phyloP scores from a whole-genome alignment of 306 rosid species.

The Fragaria vesca region DNA sequence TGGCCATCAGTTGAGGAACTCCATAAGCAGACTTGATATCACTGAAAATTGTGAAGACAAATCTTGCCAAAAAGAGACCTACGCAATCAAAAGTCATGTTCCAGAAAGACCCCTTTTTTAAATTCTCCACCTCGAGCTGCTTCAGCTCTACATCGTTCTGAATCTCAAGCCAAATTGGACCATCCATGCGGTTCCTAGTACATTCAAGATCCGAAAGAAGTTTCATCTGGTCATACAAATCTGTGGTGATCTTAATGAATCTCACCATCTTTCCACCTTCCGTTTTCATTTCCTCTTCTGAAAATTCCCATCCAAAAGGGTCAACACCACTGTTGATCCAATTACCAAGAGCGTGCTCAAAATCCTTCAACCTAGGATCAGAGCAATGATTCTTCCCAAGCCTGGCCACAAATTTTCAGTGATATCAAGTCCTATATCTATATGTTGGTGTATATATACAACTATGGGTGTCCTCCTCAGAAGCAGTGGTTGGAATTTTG shows the following conservation, averaged over 20 bases:
- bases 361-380: conserved; percentile 5
- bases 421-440: too few relatives aligned
- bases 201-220: conserved; percentile 71
- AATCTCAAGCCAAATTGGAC: conserved; percentile 51
- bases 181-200: conserved; percentile 51
- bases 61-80: conserved; percentile 57
- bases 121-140: conserved; percentile 64
- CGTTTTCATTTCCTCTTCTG: conserved; percentile 68
- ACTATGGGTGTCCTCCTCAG: too few relatives aligned
- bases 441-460: too few relatives aligned
- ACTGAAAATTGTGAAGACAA: conserved; percentile 60
- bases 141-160: conserved; percentile 72
- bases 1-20: conserved; percentile 35
- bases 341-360: conserved; percentile 50
- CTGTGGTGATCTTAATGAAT: conserved; percentile 57
- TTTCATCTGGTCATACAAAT: conserved; percentile 82
- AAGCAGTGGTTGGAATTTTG: too few relatives aligned
- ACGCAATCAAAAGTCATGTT: conserved; percentile 71
- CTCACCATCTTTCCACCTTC: conserved; percentile 72
- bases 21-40: conserved; percentile 65
- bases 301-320: conserved; percentile 60
- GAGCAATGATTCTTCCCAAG: not conserved
- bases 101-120: conserved; percentile 72
- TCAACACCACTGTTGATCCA: conserved; percentile 51
- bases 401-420: too few relatives aligned